phyloP scores from a whole-genome alignment of 208 protist genomes.

The Trypanosoma brucei region DNA sequence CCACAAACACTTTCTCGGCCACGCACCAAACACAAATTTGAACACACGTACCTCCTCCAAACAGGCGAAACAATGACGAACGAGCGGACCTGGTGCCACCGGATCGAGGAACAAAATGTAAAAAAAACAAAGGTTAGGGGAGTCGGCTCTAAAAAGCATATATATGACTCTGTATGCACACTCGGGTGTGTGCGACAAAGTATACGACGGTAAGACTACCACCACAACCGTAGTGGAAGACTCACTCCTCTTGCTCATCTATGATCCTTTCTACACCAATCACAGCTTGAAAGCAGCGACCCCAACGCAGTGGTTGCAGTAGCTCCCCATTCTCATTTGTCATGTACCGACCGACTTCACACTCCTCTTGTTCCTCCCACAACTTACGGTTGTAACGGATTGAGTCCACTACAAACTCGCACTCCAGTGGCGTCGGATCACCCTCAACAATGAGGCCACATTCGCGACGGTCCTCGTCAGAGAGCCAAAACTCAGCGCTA shows the following conservation, averaged over 20 bases:
- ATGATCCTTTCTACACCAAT: conserved; percentile 22
- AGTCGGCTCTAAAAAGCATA: too few relatives aligned
- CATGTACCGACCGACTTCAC: neutral
- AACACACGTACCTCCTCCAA: too few relatives aligned
- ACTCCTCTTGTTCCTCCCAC: conserved; percentile 9
- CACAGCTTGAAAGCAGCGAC: conserved; percentile 17
- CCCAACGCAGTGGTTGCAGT: conserved; percentile 9
- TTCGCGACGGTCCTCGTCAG: conserved; percentile 29
- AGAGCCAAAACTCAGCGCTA: conserved; percentile 47
- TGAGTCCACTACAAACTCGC: conserved; percentile 22
- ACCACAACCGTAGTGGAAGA: too few relatives aligned
- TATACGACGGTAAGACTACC: too few relatives aligned
- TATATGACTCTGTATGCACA: too few relatives aligned
- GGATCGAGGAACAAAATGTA: too few relatives aligned
- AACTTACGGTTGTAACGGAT: conserved; percentile 12
- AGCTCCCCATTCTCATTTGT: neutral
- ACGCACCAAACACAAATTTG: too few relatives aligned
- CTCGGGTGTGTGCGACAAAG: too few relatives aligned
- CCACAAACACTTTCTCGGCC: too few relatives aligned
- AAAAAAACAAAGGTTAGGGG: too few relatives aligned
- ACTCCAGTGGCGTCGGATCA: conserved; percentile 15
- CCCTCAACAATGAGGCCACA: conserved; percentile 20
- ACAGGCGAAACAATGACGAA: too few relatives aligned
- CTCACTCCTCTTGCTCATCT: conserved; percentile 21
- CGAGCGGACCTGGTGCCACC: too few relatives aligned